Conservation (phyloP, 108 stramenopile species). For the Chaetoceros tenuissimus region DNA sequence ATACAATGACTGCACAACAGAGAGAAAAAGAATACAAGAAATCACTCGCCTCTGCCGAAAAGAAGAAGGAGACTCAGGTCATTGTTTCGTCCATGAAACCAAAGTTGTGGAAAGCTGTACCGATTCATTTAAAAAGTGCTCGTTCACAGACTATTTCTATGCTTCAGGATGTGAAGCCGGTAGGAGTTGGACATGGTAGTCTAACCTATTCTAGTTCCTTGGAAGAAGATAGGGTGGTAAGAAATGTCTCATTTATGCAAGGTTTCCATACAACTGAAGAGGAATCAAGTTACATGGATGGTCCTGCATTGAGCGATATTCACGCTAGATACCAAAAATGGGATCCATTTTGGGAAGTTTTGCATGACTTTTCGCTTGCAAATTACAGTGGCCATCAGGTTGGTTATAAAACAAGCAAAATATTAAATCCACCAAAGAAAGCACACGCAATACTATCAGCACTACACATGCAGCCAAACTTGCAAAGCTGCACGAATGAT, state of each 20-base stretch:
- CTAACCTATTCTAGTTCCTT: background rate
- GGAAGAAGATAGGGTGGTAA: background rate
- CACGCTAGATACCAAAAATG: background rate
- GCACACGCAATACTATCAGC: background rate
- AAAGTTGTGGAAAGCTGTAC: background rate
- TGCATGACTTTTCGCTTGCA: background rate
- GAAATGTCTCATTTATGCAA: background rate
- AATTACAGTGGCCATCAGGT: background rate
- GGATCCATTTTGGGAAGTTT: constrained; percentile 3
- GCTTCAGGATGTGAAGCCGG: background rate
- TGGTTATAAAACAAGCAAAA: background rate
- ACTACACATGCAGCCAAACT: no score
- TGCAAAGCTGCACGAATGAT: no score
- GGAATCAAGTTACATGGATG: background rate
- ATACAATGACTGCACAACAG: background rate
- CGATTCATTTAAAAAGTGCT: background rate
- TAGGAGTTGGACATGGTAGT: no score
- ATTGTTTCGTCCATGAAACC: background rate
- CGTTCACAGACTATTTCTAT: background rate
- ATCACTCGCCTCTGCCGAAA: background rate
- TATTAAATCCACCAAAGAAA: background rate
- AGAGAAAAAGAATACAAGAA: background rate
- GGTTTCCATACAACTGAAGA: background rate
- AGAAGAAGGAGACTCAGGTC: background rate
- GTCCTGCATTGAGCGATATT: background rate